Evolutionary conservation across 768 basidiomycete genomes (phyloP).

Genomic region (Tylopilus balloui): DNA sequence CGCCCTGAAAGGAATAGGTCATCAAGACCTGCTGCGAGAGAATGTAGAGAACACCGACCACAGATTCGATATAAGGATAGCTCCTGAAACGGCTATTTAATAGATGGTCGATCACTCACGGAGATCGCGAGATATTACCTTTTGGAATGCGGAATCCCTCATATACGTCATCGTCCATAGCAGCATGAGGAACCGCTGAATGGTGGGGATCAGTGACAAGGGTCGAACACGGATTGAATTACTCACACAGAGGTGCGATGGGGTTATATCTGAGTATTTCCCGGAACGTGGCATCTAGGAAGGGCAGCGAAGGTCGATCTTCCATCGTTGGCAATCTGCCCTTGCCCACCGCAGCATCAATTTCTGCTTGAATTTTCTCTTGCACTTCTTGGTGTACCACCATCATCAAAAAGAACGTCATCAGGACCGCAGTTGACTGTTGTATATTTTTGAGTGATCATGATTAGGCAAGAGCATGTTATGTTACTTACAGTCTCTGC

Average conservation of each 20-base stretch:
- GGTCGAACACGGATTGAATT: too few relatives aligned
- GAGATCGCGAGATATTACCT: too few relatives aligned
- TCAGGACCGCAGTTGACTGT: too few relatives aligned
- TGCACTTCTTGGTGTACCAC: too few relatives aligned
- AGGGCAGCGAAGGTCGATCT: neutral
- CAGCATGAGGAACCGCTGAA: too few relatives aligned
- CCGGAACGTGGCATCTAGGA: neutral
- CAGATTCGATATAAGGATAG: conserved; percentile 23
- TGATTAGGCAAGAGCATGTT: too few relatives aligned
- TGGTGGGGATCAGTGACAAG: neutral
- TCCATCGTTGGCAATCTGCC: neutral
- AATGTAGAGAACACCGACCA: conserved; percentile 17
- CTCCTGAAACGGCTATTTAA: conserved; percentile 1
- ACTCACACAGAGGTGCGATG: neutral
- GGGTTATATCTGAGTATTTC: neutral
- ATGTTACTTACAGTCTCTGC: neutral
- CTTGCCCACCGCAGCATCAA: too few relatives aligned
- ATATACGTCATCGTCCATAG: too few relatives aligned
- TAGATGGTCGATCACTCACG: neutral
- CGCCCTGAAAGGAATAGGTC: neutral
- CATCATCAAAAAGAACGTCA: too few relatives aligned
- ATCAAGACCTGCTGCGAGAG: neutral
- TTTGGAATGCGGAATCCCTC: too few relatives aligned
- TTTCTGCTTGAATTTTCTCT: too few relatives aligned
- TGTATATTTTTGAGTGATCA: too few relatives aligned